phyloP scores from a whole-genome alignment of 306 rosid species.

The Cucumis cinereus region DNA sequence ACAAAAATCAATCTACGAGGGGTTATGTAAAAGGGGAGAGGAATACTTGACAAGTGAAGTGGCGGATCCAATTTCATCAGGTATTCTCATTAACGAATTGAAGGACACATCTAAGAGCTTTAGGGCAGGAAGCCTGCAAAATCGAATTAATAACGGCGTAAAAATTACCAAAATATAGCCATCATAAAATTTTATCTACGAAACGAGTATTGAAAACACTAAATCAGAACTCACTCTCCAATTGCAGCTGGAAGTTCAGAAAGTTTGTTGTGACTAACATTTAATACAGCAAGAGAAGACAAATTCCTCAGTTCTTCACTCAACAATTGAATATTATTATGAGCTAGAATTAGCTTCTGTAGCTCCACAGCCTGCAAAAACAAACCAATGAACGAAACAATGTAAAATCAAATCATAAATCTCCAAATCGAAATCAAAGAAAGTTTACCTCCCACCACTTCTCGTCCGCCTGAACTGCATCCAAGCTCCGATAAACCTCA shows the following conservation, averaged over 20 bases:
- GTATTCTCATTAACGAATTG: conserved; percentile 40
- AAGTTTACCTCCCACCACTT: conserved; percentile 91
- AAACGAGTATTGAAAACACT: background rate
- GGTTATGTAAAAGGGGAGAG: background rate
- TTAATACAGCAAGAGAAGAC: conserved; percentile 49
- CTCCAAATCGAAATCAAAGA: background rate
- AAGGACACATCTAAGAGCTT: conserved; percentile 70
- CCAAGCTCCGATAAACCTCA: conserved; percentile 64
- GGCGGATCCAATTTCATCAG: conserved; percentile 73
- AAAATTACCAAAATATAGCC: background rate
- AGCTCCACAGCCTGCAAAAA: conserved; percentile 76
- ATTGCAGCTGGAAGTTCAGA: conserved; percentile 66
- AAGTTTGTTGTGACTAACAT: conserved; percentile 74
- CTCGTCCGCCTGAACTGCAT: conserved; percentile 49
- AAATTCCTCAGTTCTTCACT: conserved; percentile 65
- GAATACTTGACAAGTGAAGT: conserved; percentile 73
- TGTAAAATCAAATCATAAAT: background rate
- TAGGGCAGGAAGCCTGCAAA: conserved; percentile 52
- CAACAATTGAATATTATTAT: conserved; percentile 48
- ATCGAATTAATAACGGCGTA: conserved; percentile 1
- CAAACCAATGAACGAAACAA: background rate
- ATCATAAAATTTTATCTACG: background rate
- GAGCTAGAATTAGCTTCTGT: conserved; percentile 78
- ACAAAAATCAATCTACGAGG: background rate
- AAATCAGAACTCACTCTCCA: conserved; percentile 67